These are phyloP conservation scores for Candida quercuum DNA, from an alignment of 805 yeast genomes.

Conservation along the genomic window DNA sequence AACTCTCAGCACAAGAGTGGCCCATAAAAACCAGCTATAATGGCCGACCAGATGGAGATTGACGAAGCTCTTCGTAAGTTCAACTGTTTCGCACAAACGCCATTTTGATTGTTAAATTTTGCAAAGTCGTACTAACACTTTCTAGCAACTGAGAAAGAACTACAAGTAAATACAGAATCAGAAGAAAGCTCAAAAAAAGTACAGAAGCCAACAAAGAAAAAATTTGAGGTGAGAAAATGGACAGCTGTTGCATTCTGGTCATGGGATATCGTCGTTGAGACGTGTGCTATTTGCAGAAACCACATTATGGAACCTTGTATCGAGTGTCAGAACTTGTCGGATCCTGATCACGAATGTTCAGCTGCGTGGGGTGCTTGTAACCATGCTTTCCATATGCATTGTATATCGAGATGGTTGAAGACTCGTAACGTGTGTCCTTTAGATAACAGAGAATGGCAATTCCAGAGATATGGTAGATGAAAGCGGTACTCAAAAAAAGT, in stretches of 20 bases:
- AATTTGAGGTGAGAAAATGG: slow-evolving; percentile 95
- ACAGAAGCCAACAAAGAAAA: slow-evolving; percentile 42
- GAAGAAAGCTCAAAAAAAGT: slow-evolving; percentile 9
- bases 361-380: slow-evolving; percentile 98
- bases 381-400: slow-evolving; percentile 98
- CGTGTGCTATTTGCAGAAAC: slow-evolving; percentile 97
- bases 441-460: slow-evolving; percentile 88
- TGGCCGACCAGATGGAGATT: neutral
- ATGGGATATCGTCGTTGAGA: slow-evolving; percentile 94
- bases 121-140: neutral
- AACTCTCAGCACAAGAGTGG: neutral
- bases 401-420: slow-evolving; percentile 92
- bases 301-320: slow-evolving; percentile 98
- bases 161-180: neutral
- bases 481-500: no score
- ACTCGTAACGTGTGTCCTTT: slow-evolving; percentile 95
- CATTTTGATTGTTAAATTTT: no score
- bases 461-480: slow-evolving; percentile 67
- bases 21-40: neutral
- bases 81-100: no score
- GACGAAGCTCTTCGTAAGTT: neutral
- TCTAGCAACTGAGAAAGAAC: neutral
- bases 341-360: slow-evolving; percentile 66
- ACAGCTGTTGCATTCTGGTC: slow-evolving; percentile 99
- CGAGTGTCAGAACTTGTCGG: slow-evolving; percentile 61